Evolutionary conservation across 176 grass and related monocot genomes (phyloP).

Genomic region (Avena eriantha): DNA sequence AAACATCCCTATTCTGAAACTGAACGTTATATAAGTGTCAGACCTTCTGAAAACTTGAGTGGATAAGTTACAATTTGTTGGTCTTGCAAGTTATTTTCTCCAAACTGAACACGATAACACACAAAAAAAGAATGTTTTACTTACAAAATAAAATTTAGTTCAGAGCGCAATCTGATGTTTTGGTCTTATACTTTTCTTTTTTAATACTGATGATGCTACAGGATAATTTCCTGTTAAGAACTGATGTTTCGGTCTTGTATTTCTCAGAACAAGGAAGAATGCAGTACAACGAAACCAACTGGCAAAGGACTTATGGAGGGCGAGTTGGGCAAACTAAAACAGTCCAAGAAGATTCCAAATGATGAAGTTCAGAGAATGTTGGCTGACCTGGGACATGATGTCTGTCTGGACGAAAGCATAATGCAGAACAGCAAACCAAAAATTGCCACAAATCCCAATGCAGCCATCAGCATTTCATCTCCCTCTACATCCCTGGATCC

Average conservation of each 20-base stretch:
- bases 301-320: constrained; percentile 82
- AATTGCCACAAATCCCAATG: constrained; percentile 20
- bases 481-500: constrained; percentile 37
- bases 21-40: neutral
- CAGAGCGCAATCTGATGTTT: neutral
- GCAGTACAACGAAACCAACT: constrained; percentile 48
- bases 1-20: no score
- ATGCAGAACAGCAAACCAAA: constrained; percentile 41
- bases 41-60: constrained; percentile 3
- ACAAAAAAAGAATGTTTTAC: neutral
- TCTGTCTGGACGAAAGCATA: constrained; percentile 43
- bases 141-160: neutral
- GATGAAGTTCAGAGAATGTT: constrained; percentile 70
- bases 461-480: constrained; percentile 5
- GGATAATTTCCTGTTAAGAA: neutral
- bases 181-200: no score
- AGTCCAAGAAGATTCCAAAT: constrained; percentile 68
- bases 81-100: neutral
- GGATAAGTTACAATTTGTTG: neutral
- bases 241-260: constrained; percentile 20
- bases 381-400: constrained; percentile 60
- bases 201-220: no score
- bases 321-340: constrained; percentile 59
- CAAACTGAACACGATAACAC: neutral
- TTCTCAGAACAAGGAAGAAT: constrained; percentile 46